phyloP scores from a whole-genome alignment of 257 asterid species.

The Solanum appendiculatum region DNA sequence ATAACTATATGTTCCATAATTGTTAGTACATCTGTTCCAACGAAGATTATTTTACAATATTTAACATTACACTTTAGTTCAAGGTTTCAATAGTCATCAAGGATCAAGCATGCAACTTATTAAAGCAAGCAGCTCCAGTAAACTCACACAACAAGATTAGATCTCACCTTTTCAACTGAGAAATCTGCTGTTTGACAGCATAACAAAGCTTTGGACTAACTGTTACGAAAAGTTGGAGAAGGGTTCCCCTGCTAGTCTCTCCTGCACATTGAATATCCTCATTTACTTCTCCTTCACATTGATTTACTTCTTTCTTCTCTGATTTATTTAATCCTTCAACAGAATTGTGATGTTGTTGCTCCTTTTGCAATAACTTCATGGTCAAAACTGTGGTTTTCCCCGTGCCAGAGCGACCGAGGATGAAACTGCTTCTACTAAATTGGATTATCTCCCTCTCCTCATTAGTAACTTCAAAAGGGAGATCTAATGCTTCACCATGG shows the following conservation, averaged over 20 bases:
- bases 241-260: conserved; percentile 1
- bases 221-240: conserved; percentile 60
- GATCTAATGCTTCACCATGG: conserved; percentile 34
- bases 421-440: conserved; percentile 41
- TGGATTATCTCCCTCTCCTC: conserved; percentile 47
- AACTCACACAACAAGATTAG: background rate
- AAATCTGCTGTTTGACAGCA: conserved; percentile 56
- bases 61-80: background rate
- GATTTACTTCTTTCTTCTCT: background rate
- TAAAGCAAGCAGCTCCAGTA: background rate
- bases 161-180: conserved; percentile 43
- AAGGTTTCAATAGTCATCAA: background rate
- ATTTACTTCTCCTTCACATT: background rate
- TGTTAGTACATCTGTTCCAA: background rate
- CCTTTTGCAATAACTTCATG: conserved; percentile 39
- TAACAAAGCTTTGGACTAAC: conserved; percentile 62
- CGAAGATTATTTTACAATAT: background rate
- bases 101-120: background rate
- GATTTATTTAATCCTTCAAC: conserved; percentile 10
- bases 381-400: conserved; percentile 65
- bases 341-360: conserved; percentile 35
- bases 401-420: conserved; percentile 68
- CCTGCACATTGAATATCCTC: background rate
- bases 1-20: background rate
- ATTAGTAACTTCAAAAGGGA: conserved; percentile 66